Evolutionary conservation across 225 moss, liverwort and hornwort genomes (phyloP).

Genomic region (Pseudoscleropodium purum): DNA sequence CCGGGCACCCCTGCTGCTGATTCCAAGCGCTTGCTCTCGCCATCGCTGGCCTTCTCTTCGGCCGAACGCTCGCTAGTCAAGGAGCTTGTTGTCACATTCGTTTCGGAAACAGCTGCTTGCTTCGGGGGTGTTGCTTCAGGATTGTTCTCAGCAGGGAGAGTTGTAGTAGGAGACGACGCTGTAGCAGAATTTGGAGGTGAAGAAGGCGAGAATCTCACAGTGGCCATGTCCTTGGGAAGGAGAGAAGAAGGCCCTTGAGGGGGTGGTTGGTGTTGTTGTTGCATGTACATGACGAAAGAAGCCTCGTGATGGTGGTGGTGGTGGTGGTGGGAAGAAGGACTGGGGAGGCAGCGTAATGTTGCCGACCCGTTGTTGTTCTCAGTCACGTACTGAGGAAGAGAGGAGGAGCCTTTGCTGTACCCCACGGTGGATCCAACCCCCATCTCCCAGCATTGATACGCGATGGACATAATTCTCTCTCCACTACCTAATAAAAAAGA

Average conservation of each 20-base stretch:
- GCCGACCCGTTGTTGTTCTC: constrained; percentile 14
- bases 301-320: constrained; percentile 2
- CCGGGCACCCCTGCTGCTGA: not conserved
- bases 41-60: not conserved
- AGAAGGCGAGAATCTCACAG: not conserved
- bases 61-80: constrained; percentile 15
- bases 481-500: constrained; percentile 12
- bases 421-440: constrained; percentile 36
- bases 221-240: not conserved
- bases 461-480: constrained; percentile 31
- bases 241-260: constrained; percentile 1
- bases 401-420: constrained; percentile 29
- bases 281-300: constrained; percentile 30
- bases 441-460: constrained; percentile 59
- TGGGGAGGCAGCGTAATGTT: constrained; percentile 24
- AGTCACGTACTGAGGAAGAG: constrained; percentile 26
- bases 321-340: not conserved
- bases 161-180: not conserved
- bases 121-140: not conserved
- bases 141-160: not conserved
- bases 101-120: not conserved
- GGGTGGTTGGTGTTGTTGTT: constrained; percentile 1
- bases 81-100: constrained; percentile 9
- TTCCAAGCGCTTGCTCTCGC: constrained; percentile 16
- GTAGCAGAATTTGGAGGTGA: not conserved